Evolutionary conservation across 2,329 filamentous ascomycete genomes (phyloP), one percentile per base, ranked within the genome.

Genomic region (Pseudogymnoascus sp.): DNA sequence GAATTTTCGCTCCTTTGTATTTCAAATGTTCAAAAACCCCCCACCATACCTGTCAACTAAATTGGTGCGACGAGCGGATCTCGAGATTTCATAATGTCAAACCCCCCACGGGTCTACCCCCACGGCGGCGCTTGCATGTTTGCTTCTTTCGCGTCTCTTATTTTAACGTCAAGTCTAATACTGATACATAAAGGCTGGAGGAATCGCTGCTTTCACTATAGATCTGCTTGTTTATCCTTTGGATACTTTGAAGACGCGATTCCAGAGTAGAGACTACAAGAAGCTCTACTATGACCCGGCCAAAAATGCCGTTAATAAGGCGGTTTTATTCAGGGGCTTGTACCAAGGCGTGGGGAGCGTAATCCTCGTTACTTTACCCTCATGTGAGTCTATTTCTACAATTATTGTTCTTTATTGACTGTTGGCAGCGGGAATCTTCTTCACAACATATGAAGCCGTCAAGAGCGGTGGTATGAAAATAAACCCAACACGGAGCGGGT

Each of bases 341-440:
- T 96, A 96, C 68, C 91, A 96, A 73, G 91, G 91, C 18, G 80
- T 96, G 18, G 90, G 90, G 61, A 92, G 89, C 68, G 88, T 95
- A 20, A 85, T 96, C 8, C 75, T 96, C 30, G 89, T 90, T 9
- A 96, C 91, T 0, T 77, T 96, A n/a, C 91, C 92, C n/a, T 89
- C 89, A 61, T 90, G 88, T 90, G 72, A 63, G 75, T 59, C 20
- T 30, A 47, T 16, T 37, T 35, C 25, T 18, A 59, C n/a, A 16
- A 25, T 34, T 9, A 32, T 37, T 18, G 11, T 47, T 25, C 37
- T 41, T 6, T n/a, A 22, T 66, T 70, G 60, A 72, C 50, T 39
- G 18, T 18, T 9, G 16, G 58, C 66, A 88, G 89, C 91, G 59
- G 91, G 90, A 63, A 80, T 90, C 9, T 96, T 96, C 77, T 96